Evolutionary conservation across 306 rosid genomes (phyloP).

Genomic region (Parietaria judaica): DNA sequence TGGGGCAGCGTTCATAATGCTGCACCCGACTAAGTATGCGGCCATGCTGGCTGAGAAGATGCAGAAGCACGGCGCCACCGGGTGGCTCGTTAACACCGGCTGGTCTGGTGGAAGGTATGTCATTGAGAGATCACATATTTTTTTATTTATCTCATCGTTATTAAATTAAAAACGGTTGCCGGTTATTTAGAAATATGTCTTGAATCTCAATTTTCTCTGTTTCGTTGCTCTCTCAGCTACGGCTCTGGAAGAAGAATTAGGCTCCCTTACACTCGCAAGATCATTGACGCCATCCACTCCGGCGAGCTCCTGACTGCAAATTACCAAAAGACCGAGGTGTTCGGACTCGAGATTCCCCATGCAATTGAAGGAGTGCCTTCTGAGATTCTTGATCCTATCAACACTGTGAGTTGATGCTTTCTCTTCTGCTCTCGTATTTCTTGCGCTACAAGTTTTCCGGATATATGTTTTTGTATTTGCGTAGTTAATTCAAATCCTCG

Average conservation of each 20-base stretch:
- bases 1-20: conserved; percentile 87
- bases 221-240: conserved; percentile 33
- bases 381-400: conserved; percentile 61
- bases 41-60: conserved; percentile 93
- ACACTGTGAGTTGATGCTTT: conserved; percentile 43
- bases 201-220: not conserved
- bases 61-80: conserved; percentile 75
- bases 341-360: conserved; percentile 71
- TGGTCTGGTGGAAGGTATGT: conserved; percentile 83
- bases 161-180: not conserved
- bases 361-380: conserved; percentile 70
- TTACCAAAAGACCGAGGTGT: conserved; percentile 50
- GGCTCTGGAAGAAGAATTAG: conserved; percentile 65
- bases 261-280: conserved; percentile 63
- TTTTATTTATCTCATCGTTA: not conserved
- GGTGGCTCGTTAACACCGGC: conserved; percentile 95
- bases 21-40: conserved; percentile 86
- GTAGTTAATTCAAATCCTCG: too few relatives aligned
- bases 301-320: conserved; percentile 51
- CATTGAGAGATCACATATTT: too few relatives aligned
- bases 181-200: not conserved
- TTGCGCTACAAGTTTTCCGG: too few relatives aligned
- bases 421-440: not conserved
- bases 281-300: conserved; percentile 77
- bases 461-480: too few relatives aligned